These are phyloP conservation scores for Ascochyta koolunga DNA, from an alignment of 2,329 filamentous ascomycete species.

Conservation along the genomic window DNA sequence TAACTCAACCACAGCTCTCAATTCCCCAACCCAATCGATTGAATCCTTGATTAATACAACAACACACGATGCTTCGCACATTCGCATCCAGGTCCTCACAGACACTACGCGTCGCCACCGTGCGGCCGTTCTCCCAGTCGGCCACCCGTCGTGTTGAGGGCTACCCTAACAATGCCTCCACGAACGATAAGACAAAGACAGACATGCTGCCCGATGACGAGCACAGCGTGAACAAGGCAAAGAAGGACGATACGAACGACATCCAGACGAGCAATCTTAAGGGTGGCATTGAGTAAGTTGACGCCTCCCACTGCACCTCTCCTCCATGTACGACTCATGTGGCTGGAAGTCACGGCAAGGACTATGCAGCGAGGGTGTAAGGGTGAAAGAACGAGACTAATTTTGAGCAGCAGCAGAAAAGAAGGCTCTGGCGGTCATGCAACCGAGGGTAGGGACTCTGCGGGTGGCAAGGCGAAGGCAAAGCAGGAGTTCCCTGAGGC, in stretches of 20 bases:
- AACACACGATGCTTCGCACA: conserved; percentile 20
- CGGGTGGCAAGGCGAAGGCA: conserved; percentile 47
- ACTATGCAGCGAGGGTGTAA: background rate
- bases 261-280: conserved; percentile 41
- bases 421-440: conserved; percentile 49
- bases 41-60: background rate
- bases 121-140: conserved; percentile 27
- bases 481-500: conserved; percentile 57
- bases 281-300: conserved; percentile 43
- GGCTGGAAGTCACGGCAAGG: background rate
- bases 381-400: conserved; percentile 29
- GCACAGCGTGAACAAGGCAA: conserved; percentile 22
- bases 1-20: background rate
- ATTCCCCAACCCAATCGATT: background rate
- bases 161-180: conserved; percentile 27
- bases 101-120: conserved; percentile 4
- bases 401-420: background rate
- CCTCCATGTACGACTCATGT: background rate
- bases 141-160: conserved; percentile 13
- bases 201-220: conserved; percentile 33
- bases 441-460: conserved; percentile 47
- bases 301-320: background rate
- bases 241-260: conserved; percentile 45
- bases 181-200: conserved; percentile 32
- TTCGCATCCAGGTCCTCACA: conserved; percentile 15